Base-by-base conservation (phyloP, 2,329 filamentous ascomycete species). In the Dothidotthia symphoricarpi region DNA sequence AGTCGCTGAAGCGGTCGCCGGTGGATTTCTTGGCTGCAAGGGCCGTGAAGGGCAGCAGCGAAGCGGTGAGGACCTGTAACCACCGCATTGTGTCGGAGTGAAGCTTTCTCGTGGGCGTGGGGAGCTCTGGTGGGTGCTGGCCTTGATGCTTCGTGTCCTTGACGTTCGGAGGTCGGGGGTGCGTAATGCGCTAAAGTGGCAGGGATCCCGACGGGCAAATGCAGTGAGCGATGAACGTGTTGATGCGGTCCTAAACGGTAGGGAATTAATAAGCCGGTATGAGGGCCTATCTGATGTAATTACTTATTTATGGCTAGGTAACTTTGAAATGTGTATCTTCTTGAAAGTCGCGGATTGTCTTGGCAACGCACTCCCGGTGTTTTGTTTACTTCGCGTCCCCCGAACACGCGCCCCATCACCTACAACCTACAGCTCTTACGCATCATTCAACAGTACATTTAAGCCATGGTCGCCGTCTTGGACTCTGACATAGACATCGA, bases 1-100 rank as follows among this genome's bases (percentile, higher is more conserved):
- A 91, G 42, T 80, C 76, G 47, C 78, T 66, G 73, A 91, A 95
- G 59, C 79, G 81, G 64, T 87, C 80, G 45, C 62, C 70, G 12
- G 61, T 47, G 32, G 81, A 71, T 65, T 85, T 82, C 63, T 84
- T 85, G 36, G 84, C 78, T 31, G 78, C 81, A 27, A 83, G 64
- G 39, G 75, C 75, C 41, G 77, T 74, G 37, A 81, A 72, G 26
- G 81, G 74, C 51, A 87, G 73, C 61, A 84, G 71, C 41, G 80
- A 71, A 28, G 82, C 77, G 51, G 85, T 70, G 55, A 89, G 68
- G 45, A 81, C 67, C 53, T 77, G 74, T 41, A 86, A 43, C 58
- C 63, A 70, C 70, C 80, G 83, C 86, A 91, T 91, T 53, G 69
- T 82, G 68, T 56, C 40, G 48, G 46, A 39, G 34, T 42, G 24